Evolutionary conservation across 2,329 filamentous ascomycete species (phyloP).

Genomic region (Bipolaris oryzae): DNA sequence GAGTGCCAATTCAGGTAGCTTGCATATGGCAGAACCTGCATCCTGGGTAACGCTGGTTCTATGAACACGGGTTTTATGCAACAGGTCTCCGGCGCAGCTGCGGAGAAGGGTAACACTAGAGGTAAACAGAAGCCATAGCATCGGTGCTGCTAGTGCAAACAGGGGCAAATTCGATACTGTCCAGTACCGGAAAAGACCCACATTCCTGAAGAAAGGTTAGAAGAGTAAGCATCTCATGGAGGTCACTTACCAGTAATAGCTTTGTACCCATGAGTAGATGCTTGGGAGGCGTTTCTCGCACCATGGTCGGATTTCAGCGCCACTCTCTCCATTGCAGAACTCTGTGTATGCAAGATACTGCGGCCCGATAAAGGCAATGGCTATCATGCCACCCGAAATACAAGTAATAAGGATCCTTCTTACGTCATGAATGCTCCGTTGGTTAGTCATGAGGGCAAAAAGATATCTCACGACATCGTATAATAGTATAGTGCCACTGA

Average conservation of each 20-base stretch:
- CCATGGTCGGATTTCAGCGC: slow-evolving; percentile 65
- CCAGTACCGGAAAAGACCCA: slow-evolving; percentile 91
- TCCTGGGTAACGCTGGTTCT: slow-evolving; percentile 18
- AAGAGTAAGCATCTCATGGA: background rate
- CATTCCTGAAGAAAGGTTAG: slow-evolving; percentile 67
- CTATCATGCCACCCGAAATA: slow-evolving; percentile 71
- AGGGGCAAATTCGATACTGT: slow-evolving; percentile 82
- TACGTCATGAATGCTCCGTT: slow-evolving; percentile 49
- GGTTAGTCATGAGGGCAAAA: slow-evolving; percentile 44
- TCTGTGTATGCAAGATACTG: slow-evolving; percentile 75
- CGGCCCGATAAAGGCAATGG: slow-evolving; percentile 70
- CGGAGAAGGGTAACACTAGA: slow-evolving; percentile 58
- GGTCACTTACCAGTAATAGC: slow-evolving; percentile 78
- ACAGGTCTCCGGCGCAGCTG: slow-evolving; percentile 50
- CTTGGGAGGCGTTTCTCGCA: slow-evolving; percentile 76
- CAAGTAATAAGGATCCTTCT: slow-evolving; percentile 64
- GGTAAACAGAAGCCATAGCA: slow-evolving; percentile 69
- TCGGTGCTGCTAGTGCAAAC: slow-evolving; percentile 81
- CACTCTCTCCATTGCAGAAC: slow-evolving; percentile 55
- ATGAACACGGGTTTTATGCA: slow-evolving; percentile 24
- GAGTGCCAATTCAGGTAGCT: slow-evolving; percentile 62
- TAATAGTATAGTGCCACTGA: slow-evolving; percentile 79
- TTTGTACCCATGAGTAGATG: slow-evolving; percentile 90
- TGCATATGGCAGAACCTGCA: slow-evolving; percentile 10
- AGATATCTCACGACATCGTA: slow-evolving; percentile 51